Conservation (phyloP, 805 yeast genomes). For the Yamadazyma philogaea region DNA sequence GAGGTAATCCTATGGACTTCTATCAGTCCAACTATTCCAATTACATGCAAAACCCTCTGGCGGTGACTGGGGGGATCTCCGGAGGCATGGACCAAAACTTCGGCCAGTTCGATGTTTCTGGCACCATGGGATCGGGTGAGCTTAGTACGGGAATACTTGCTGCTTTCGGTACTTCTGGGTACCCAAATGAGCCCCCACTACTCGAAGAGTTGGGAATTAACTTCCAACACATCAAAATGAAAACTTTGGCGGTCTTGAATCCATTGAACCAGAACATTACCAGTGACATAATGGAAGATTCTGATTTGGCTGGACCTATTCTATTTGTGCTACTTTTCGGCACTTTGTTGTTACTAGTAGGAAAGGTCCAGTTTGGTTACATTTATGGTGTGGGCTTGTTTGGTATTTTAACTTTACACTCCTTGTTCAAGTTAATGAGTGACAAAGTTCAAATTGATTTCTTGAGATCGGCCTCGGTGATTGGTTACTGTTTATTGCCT, state of each 20-base stretch:
- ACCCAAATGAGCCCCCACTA: constrained; percentile 91
- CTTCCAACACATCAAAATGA: constrained; percentile 78
- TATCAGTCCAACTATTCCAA: constrained; percentile 37
- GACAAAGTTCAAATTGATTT: constrained; percentile 53
- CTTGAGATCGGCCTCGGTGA: constrained; percentile 78
- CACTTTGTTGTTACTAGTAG: constrained; percentile 73
- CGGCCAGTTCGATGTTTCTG: constrained; percentile 38
- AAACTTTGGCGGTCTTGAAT: constrained; percentile 82
- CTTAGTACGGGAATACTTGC: constrained; percentile 78
- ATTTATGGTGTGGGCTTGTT: constrained; percentile 93
- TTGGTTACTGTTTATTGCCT: constrained; percentile 93
- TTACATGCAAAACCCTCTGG: constrained; percentile 23
- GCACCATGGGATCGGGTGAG: constrained; percentile 43
- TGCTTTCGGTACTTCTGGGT: constrained; percentile 90
- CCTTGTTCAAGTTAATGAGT: constrained; percentile 85
- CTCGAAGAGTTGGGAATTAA: constrained; percentile 92
- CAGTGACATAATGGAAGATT: constrained; percentile 75
- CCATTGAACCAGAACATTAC: constrained; percentile 62
- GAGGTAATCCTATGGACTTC: constrained; percentile 32
- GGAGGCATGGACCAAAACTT: constrained; percentile 36
- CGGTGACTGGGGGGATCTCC: constrained; percentile 22
- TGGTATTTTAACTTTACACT: constrained; percentile 83
- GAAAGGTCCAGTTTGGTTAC: constrained; percentile 95
- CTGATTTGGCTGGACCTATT: constrained; percentile 94
- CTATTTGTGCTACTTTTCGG: constrained; percentile 87